phyloP scores from a whole-genome alignment of 1,139 yeast species.

The Blastobotrys aristatus region DNA sequence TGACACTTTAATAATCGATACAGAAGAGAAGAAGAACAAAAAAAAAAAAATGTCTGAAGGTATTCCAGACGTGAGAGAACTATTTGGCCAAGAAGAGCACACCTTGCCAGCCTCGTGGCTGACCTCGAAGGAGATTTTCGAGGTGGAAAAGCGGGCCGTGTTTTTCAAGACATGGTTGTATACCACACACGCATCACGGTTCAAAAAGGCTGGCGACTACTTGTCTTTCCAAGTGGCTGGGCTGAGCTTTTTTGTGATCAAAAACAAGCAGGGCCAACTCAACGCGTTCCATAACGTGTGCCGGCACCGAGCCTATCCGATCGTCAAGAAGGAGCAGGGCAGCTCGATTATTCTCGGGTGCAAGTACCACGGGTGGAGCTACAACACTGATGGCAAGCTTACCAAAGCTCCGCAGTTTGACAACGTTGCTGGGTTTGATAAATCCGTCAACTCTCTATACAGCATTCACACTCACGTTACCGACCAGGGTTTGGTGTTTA shows the following conservation, averaged over 20 bases:
- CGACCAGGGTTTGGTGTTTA: conserved; percentile 11
- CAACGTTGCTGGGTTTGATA: conserved; percentile 13
- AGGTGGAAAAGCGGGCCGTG: conserved; percentile 12
- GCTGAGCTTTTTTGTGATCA: conserved; percentile 12
- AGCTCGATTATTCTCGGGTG: conserved; percentile 14
- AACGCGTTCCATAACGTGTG: conserved; percentile 16
- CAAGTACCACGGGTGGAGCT: conserved; percentile 15
- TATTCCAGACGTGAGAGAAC: background rate
- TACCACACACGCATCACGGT: conserved; percentile 9
- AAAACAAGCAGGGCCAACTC: conserved; percentile 11
- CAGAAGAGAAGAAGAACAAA: background rate
- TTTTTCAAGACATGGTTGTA: conserved; percentile 11
- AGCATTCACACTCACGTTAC: conserved; percentile 12
- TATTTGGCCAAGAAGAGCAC: background rate
- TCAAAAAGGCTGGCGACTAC: conserved; percentile 14
- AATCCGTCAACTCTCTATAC: conserved; percentile 11
- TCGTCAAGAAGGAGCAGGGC: conserved; percentile 11
- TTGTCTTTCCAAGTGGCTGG: conserved; percentile 8
- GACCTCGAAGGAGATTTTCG: conserved; percentile 11
- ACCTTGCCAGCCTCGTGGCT: conserved; percentile 1
- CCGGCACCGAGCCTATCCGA: conserved; percentile 14
- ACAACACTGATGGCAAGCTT: conserved; percentile 11
- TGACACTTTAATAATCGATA: no score
- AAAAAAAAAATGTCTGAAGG: background rate
- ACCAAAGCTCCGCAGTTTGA: conserved; percentile 16